phyloP scores from a whole-genome alignment of 495 filamentous ascomycete genomes.

The Penicillium mononematosum region DNA sequence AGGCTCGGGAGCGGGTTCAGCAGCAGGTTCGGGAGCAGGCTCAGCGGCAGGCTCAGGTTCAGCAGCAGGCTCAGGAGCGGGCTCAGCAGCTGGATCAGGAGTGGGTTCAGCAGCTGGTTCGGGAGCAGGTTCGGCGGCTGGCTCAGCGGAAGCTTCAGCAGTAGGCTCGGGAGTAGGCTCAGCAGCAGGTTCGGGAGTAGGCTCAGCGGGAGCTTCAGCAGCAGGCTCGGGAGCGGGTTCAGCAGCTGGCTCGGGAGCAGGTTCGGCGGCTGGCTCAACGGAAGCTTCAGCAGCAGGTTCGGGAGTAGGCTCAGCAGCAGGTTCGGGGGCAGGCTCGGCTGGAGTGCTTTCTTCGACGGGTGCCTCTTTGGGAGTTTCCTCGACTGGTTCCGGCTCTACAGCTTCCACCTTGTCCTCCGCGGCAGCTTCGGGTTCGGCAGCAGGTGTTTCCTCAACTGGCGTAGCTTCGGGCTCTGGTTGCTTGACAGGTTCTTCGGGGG shows the following conservation, averaged over 20 bases:
- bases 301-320: slow-evolving; percentile 18
- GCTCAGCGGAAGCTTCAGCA: neutral
- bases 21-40: slow-evolving; percentile 3
- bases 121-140: neutral
- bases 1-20: slow-evolving; percentile 6
- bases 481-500: slow-evolving; percentile 6
- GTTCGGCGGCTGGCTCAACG: slow-evolving; percentile 3
- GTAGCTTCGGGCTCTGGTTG: slow-evolving; percentile 4
- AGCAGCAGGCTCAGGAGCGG: slow-evolving; percentile 8
- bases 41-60: neutral
- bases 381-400: slow-evolving; percentile 3
- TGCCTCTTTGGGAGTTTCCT: slow-evolving; percentile 16
- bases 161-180: slow-evolving; percentile 7
- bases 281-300: slow-evolving; percentile 20
- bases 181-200: slow-evolving; percentile 11
- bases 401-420: neutral
- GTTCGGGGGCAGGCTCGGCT: neutral
- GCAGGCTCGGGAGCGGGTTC: slow-evolving; percentile 2
- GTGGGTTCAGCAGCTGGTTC: slow-evolving; percentile 13
- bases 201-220: neutral
- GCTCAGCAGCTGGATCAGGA: slow-evolving; percentile 1
- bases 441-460: slow-evolving; percentile 5
- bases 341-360: slow-evolving; percentile 12
- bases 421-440: slow-evolving; percentile 17
- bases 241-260: slow-evolving; percentile 1